Conservation (phyloP, 305 asterid species). For the Fraxinus floribunda region DNA sequence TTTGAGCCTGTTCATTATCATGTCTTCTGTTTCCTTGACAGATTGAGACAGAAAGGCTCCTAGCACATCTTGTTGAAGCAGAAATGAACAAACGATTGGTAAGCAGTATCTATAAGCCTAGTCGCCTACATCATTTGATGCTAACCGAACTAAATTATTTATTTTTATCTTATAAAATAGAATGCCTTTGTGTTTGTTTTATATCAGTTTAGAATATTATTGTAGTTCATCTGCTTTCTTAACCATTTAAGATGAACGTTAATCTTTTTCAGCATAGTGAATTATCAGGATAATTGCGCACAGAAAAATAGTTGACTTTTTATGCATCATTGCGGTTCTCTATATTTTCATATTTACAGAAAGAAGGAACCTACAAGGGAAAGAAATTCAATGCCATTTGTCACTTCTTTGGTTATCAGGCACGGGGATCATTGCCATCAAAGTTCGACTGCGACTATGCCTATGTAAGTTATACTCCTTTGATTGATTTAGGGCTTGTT, state of each 20-base stretch:
- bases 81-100: slow-evolving; percentile 91
- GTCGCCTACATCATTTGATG: neutral
- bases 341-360: slow-evolving; percentile 44
- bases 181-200: neutral
- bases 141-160: neutral
- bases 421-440: slow-evolving; percentile 97
- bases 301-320: neutral
- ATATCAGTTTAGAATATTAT: neutral
- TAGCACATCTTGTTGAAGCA: slow-evolving; percentile 89
- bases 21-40: slow-evolving; percentile 29
- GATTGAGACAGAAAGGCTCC: slow-evolving; percentile 97
- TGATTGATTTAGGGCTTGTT: neutral
- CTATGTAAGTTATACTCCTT: slow-evolving; percentile 58
- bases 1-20: neutral
- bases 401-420: slow-evolving; percentile 99
- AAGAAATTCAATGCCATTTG: slow-evolving; percentile 94
- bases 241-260: neutral
- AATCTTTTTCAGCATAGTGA: neutral
- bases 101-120: slow-evolving; percentile 13
- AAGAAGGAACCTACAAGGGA: slow-evolving; percentile 96
- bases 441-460: slow-evolving; percentile 96
- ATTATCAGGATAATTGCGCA: neutral
- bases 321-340: slow-evolving; percentile 3
- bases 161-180: neutral
- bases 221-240: neutral